Evolutionary conservation across 306 rosid genomes (phyloP), one percentile per base, ranked within the genome.

Genomic region (Vachellia collinsii): DNA sequence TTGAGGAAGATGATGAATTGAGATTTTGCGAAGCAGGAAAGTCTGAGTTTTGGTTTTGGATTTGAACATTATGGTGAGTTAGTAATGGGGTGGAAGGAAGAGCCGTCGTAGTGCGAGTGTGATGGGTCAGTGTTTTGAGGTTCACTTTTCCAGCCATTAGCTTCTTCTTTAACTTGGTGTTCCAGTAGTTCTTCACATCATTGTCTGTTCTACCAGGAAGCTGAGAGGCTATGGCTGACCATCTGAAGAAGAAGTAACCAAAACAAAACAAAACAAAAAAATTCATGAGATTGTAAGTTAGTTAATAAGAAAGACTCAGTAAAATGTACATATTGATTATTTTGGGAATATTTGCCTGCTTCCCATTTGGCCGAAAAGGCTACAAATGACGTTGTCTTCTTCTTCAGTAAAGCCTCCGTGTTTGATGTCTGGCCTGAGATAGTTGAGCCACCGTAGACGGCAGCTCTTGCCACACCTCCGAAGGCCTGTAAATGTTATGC

Each of bases 381-480:
- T 75, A 72, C 75, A 89, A 44, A 94, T 94, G 80, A 81, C 69
- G 82, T 19, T 83, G 87, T 94, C 97, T 68, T 94, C 98, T 78
- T 92, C 91, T 44, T 92, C 98, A 42, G 95, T 92, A 44, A 92
- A 94, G 44, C 93, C 88, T 75, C 98, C 98, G 70, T 89, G 98
- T 81, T 90, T 94, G 86, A 94, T 94, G 85, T 94, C 85, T 44
- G 98, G 98, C 81, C 97, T 87, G 3, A 94, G 93, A 87, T 94
- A 94, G 70, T 94, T 94, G 17, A 94, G 88, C 98, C 98, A 94
- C 48, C 98, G 61, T 44, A 94, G 75, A 73, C 98, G 93, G 86
- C 98, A 92, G 70, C 98, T 94, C 83, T 94, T 94, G 11, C 98
- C 98, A 77, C 98, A 94, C 81, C 98, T 78, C 88, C 78, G 84